A percentile compares a stretch with the other conserved stretches of the same genome.
Conservation (phyloP, 805 yeast genomes). For the Yamadazyma nakazawae region DNA sequence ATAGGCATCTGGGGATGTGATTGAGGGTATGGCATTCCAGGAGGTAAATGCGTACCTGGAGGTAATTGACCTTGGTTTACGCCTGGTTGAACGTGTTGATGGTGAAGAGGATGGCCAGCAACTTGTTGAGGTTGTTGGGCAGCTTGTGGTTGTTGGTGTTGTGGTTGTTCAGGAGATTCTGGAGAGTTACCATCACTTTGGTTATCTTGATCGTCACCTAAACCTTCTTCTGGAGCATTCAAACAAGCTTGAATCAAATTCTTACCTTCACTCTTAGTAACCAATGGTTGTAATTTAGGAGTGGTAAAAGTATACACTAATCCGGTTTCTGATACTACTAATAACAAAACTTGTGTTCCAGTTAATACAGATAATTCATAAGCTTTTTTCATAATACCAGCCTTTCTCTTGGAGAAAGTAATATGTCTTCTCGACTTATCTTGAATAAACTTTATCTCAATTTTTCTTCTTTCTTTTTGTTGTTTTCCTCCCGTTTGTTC, state of each 20-base stretch:
- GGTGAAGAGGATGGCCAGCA: conserved; percentile 21
- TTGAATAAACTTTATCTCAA: conserved; percentile 95
- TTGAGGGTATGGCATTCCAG: conserved; percentile 45
- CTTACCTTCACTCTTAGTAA: conserved; percentile 95
- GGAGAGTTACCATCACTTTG: conserved; percentile 48
- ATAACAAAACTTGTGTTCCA: conserved; percentile 91
- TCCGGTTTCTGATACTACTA: conserved; percentile 98
- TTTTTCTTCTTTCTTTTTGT: conserved; percentile 71
- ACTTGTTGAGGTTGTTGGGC: conserved; percentile 19
- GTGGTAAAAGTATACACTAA: conserved; percentile 97
- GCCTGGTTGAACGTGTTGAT: conserved; percentile 25
- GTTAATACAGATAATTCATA: conserved; percentile 94
- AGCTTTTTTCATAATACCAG: conserved; percentile 99
- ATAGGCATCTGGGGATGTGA: conserved; percentile 35
- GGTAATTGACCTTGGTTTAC: conserved; percentile 27
- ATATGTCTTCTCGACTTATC: conserved; percentile 98
- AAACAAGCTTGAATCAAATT: conserved; percentile 94
- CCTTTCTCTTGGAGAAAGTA: conserved; percentile 96
- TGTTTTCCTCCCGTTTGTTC: conserved; percentile 45
- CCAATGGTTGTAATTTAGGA: conserved; percentile 97
- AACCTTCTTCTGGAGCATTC: conserved; percentile 90
- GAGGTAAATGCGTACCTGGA: conserved; percentile 41
- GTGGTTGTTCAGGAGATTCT: conserved; percentile 38
- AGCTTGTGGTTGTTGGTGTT: conserved; percentile 17
- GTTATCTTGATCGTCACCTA: conserved; percentile 59